phyloP scores from a whole-genome alignment of 2,329 filamentous ascomycete species.

The Pseudocercospora pini-densiflorae region DNA sequence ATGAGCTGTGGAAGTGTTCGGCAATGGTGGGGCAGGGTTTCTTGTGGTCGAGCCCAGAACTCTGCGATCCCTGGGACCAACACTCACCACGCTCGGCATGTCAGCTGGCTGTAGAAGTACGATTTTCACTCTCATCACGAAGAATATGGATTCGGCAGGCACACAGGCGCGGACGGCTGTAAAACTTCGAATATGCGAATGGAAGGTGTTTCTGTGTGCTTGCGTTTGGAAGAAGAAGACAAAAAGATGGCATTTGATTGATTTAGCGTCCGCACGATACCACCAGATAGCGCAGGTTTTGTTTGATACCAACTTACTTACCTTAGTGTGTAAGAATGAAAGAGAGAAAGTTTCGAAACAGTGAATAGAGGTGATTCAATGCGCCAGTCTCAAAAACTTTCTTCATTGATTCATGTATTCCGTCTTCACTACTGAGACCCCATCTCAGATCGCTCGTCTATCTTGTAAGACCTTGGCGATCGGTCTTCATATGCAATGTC shows the following conservation, averaged over 20 bases:
- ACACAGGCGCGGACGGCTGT: conserved; percentile 5
- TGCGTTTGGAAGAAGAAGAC: not conserved
- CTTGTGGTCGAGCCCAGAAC: not conserved
- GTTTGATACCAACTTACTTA: conserved; percentile 7
- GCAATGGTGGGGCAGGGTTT: not conserved
- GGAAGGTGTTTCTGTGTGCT: not conserved
- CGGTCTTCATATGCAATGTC: not conserved
- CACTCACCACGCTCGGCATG: not conserved
- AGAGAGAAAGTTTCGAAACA: not conserved
- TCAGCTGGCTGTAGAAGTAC: not conserved
- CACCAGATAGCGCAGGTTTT: conserved; percentile 15
- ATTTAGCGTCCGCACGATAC: conserved; percentile 23
- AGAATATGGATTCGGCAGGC: conserved; percentile 7
- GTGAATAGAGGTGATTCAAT: too few species aligned
- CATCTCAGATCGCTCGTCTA: not conserved
- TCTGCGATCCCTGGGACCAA: not conserved
- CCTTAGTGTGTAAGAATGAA: conserved; percentile 11
- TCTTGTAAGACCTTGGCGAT: not conserved
- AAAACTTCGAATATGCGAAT: not conserved
- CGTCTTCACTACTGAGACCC: not conserved
- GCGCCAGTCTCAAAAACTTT: too few species aligned
- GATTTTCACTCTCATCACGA: not conserved
- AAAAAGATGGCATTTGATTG: conserved; percentile 13
- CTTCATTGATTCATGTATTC: too few species aligned
- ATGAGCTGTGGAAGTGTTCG: not conserved